Conservation (phyloP, 176 grass and related monocot species). For the Musa beccarii region DNA sequence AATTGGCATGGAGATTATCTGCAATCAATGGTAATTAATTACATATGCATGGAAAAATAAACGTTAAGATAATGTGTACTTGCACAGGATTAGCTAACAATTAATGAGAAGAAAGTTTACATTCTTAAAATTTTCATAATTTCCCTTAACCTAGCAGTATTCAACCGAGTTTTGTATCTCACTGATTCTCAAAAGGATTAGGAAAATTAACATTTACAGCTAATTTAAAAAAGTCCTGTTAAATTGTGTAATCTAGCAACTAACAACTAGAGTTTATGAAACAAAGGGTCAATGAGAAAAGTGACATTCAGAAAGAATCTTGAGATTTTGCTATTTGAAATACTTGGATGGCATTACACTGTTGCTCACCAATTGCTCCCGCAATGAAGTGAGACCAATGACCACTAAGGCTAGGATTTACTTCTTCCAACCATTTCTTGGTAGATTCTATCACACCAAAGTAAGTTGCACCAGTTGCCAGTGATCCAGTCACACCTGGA, state of each 20-base stretch:
- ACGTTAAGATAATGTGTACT: too few species aligned
- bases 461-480: conserved; percentile 82
- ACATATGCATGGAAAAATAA: too few species aligned
- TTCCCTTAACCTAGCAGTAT: too few species aligned
- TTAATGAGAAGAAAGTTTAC: background rate
- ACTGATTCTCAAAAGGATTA: too few species aligned
- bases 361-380: conserved; percentile 58
- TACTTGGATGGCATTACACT: conserved; percentile 3
- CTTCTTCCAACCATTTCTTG: conserved; percentile 68
- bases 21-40: too few species aligned
- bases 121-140: too few species aligned
- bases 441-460: conserved; percentile 93
- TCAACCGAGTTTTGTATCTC: too few species aligned
- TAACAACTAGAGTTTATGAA: background rate
- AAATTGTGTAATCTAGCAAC: background rate
- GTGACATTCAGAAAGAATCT: background rate
- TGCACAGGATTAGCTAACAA: background rate
- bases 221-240: background rate
- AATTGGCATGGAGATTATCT: too few species aligned
- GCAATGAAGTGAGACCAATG: conserved; percentile 91
- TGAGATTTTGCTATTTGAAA: conserved; percentile 2
- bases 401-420: conserved; percentile 62
- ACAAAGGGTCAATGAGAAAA: background rate
- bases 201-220: too few species aligned
- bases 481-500: conserved; percentile 75